Evolutionary conservation across 805 yeast species (phyloP).

Genomic region (Lipomyces sp.): DNA sequence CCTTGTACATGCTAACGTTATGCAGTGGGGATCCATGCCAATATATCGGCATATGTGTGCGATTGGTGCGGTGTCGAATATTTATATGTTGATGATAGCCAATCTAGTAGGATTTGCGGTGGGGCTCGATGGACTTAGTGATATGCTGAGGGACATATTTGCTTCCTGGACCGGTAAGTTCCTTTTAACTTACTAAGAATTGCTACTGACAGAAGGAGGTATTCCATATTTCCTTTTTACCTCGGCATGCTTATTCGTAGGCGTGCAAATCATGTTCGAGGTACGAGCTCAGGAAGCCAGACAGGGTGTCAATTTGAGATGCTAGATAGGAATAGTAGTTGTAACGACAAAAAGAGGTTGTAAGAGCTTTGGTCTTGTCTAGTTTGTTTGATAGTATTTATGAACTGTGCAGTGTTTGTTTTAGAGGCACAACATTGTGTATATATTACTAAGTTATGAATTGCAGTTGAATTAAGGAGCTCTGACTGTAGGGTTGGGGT

Average conservation of each 20-base stretch:
- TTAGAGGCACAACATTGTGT: neutral
- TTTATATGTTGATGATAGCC: conserved; percentile 98
- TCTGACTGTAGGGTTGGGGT: neutral
- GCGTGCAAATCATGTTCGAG: conserved; percentile 93
- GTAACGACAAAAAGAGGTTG: neutral
- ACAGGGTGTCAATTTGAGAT: conserved; percentile 78
- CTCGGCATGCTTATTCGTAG: conserved; percentile 73
- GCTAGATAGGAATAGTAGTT: conserved; percentile 48
- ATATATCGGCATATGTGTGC: conserved; percentile 87
- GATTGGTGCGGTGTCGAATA: conserved; percentile 82
- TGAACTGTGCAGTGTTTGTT: neutral
- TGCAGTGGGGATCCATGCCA: conserved; percentile 52
- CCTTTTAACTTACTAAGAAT: neutral
- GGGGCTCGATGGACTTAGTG: conserved; percentile 81
- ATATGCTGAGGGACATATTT: conserved; percentile 70
- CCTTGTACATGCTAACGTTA: conserved; percentile 18
- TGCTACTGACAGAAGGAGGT: conserved; percentile 15
- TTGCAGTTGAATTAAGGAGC: neutral
- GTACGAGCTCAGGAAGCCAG: conserved; percentile 84
- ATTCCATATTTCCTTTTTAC: conserved; percentile 59
- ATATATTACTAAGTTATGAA: neutral
- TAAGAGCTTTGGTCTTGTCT: neutral
- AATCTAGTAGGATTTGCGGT: conserved; percentile 93
- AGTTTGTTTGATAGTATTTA: neutral
- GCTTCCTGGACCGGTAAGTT: conserved; percentile 64